phyloP scores from a whole-genome alignment of 441 rosid genomes.

The Gossypium trilobum region DNA sequence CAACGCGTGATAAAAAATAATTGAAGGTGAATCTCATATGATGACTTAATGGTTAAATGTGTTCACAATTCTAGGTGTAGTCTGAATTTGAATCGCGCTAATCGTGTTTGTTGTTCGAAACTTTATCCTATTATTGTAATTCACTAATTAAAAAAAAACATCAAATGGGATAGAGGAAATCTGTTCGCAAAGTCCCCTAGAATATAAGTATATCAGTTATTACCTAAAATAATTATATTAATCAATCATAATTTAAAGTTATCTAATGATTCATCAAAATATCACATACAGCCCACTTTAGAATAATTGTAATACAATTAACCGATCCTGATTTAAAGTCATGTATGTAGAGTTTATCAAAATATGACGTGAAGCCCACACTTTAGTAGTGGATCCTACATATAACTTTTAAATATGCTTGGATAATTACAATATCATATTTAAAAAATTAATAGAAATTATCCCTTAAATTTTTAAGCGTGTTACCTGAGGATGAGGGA shows the following conservation, averaged over 20 bases:
- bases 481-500: background rate
- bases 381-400: background rate
- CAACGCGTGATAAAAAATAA: too few species aligned
- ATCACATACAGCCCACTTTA: too few species aligned
- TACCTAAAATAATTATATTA: background rate
- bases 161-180: too few species aligned
- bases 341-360: background rate
- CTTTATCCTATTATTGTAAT: too few species aligned
- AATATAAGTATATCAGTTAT: background rate
- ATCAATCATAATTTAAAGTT: too few species aligned
- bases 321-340: background rate
- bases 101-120: fast-evolving
- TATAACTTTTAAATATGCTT: background rate
- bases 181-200: background rate
- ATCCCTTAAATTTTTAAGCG: background rate
- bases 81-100: too few species aligned
- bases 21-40: too few species aligned
- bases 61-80: fast-evolving
- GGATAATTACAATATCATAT: background rate
- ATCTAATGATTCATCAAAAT: too few species aligned
- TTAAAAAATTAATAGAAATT: background rate
- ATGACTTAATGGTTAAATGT: fast-evolving
- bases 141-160: too few species aligned
- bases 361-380: background rate
- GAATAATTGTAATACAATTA: too few species aligned